Percentiles rank a stretch among this genome's conserved stretches.
Conservation (phyloP, 2,329 filamentous ascomycete species). For the Xylariaceae sp. region DNA sequence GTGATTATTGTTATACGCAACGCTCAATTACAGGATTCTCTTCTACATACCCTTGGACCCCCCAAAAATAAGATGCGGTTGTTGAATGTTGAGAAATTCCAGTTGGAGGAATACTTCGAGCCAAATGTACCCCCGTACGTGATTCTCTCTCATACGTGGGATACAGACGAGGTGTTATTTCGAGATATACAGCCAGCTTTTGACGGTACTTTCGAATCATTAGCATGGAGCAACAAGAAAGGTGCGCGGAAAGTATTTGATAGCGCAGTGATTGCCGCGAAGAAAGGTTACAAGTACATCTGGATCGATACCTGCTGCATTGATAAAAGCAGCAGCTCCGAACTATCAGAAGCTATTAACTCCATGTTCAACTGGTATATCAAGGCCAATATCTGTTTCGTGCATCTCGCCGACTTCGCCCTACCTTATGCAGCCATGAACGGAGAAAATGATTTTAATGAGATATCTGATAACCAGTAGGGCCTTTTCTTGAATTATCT, state of each 20-base stretch:
- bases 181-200: background rate
- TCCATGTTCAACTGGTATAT: conserved; percentile 8
- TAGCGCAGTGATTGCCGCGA: conserved; percentile 1
- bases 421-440: background rate
- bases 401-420: conserved; percentile 4
- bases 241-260: background rate
- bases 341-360: conserved; percentile 10
- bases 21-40: no score
- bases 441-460: background rate
- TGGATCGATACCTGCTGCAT: conserved; percentile 13
- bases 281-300: conserved; percentile 3
- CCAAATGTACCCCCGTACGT: background rate
- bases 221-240: background rate
- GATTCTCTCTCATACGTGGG: conserved; percentile 10
- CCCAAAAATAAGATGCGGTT: no score
- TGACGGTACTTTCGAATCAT: no score
- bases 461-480: background rate
- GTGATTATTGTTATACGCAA: no score
- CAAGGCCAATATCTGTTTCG: conserved; percentile 5
- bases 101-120: no score
- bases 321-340: conserved; percentile 8
- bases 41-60: no score
- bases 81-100: no score
- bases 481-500: no score
- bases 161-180: conserved; percentile 5